Base-by-base conservation (phyloP, 305 asterid species). In the Fraxinus floribunda region DNA sequence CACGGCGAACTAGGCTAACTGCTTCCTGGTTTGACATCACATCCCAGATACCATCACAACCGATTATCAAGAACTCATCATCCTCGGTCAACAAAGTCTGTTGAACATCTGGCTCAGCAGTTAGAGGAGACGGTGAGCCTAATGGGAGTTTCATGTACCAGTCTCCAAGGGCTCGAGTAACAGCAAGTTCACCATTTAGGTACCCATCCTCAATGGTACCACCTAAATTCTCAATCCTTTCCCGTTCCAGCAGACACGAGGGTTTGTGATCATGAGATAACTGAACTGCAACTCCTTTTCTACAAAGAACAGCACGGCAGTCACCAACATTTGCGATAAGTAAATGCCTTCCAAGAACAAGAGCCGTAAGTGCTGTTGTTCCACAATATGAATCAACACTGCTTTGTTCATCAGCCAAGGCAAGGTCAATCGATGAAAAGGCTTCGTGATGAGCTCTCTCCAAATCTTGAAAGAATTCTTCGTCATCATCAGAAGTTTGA, bases 311-410 rank as follows among this genome's bases (percentile, higher is more conserved):
- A 7, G 93, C 94, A 26, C 94, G 94, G 76, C 97, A 94, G 68
- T 95, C 98, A 0, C 99, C 99, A 68, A 97, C 98, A 85, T 95
- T 95, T 60, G 98, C 98, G 76, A 94, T 75, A 1, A 94, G 88
- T 10, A 95, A 90, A 87, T 91, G 89, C 75, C 87, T 90, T 73
- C 98, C 99, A 15, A 93, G 84, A 18, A 95, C 85, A 20, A 94
- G 89, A 49, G 94, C 97, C 15, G 97, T 93, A 9, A 94, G 88
- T 32, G 98, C 97, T 24, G 99, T 95, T 46, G 99, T 95, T 76
- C 99, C 98, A 84, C 97, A 94, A 49, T 71, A 92, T 0, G 89
- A 86, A 86, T 90, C 93, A 64, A 94, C 83, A 35, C 80, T 85
- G 72, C 87, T 80, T 41, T 68, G 79, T 39, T 94, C 97, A 81